phyloP scores from a whole-genome alignment of 1,284 basidiomycete species.

The Leccinum laetum region DNA sequence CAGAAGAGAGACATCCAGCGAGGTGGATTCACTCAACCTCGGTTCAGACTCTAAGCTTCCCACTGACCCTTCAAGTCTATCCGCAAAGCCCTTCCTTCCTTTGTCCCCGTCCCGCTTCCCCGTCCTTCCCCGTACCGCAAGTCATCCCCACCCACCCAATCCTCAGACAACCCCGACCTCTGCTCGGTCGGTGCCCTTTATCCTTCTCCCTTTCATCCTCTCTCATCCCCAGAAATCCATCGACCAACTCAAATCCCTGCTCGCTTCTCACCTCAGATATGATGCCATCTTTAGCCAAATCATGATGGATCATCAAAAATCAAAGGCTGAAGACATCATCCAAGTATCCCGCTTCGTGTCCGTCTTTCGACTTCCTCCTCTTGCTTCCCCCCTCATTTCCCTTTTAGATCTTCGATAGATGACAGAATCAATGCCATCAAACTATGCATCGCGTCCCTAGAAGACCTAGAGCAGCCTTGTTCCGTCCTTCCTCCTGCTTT shows the following conservation, averaged over 20 bases:
- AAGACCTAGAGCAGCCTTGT: constrained; percentile 1
- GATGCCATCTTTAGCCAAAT: constrained; percentile 13
- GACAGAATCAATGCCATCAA: constrained; percentile 26
- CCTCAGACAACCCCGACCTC: constrained; percentile 16
- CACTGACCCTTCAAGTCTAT: constrained; percentile 18
- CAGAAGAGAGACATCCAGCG: constrained; percentile 25
- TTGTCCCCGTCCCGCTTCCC: background rate
- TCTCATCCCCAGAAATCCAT: constrained; percentile 23
- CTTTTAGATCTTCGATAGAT: constrained; percentile 26
- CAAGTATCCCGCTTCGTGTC: constrained; percentile 24
- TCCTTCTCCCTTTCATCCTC: background rate
- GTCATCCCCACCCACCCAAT: constrained; percentile 10
- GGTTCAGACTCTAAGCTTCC: constrained; percentile 3
- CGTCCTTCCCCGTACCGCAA: constrained; percentile 2
- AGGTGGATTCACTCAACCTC: constrained; percentile 27
- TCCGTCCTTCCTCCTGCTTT: background rate
- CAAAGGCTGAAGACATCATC: constrained; percentile 20
- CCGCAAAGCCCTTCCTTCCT: constrained; percentile 1
- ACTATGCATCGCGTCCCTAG: constrained; percentile 15
- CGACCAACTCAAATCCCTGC: constrained; percentile 17
- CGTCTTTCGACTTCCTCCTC: background rate
- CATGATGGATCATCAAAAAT: constrained; percentile 20
- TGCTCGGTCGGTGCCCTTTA: constrained; percentile 7
- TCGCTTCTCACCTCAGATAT: constrained; percentile 13
- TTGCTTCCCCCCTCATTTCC: background rate